phyloP scores from a whole-genome alignment of 305 asterid genomes.

The Solanum hybrid region DNA sequence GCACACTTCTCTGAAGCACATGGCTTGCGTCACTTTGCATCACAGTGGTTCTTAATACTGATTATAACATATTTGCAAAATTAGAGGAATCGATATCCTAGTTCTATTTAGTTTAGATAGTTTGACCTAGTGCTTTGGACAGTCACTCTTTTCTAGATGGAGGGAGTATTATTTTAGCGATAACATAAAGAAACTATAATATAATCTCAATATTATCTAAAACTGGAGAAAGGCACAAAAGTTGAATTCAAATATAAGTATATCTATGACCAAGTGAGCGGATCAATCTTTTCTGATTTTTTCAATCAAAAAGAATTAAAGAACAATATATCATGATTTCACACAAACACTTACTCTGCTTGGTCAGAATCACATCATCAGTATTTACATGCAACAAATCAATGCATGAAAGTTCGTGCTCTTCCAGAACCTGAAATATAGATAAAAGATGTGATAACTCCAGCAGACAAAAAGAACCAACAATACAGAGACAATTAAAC shows the following conservation, averaged over 20 bases:
- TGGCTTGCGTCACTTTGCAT: not conserved
- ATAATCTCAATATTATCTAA: not conserved
- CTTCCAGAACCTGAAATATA: conserved; percentile 86
- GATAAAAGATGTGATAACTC: conserved; percentile 2
- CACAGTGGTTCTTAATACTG: not conserved
- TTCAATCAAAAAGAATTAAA: not conserved
- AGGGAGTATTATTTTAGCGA: not conserved
- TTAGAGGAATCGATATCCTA: not conserved
- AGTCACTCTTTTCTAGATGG: not conserved
- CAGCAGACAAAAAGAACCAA: not conserved
- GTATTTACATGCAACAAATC: conserved; percentile 72
- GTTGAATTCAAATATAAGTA: not conserved
- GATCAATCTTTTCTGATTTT: not conserved
- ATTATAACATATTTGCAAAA: not conserved
- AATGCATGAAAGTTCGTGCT: conserved; percentile 59
- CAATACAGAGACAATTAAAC: not conserved
- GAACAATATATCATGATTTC: not conserved
- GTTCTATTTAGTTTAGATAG: not conserved
- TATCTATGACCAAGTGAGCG: not conserved
- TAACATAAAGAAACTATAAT: not conserved
- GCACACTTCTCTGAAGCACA: not conserved
- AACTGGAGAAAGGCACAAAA: not conserved
- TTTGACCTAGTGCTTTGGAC: not conserved
- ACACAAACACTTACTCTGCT: conserved; percentile 53
- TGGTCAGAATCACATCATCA: conserved; percentile 72